Percentiles rank a stretch among this genome's conserved stretches.
Conservation (phyloP, 768 basidiomycete species). For the Amanita pseudoporphyria region DNA sequence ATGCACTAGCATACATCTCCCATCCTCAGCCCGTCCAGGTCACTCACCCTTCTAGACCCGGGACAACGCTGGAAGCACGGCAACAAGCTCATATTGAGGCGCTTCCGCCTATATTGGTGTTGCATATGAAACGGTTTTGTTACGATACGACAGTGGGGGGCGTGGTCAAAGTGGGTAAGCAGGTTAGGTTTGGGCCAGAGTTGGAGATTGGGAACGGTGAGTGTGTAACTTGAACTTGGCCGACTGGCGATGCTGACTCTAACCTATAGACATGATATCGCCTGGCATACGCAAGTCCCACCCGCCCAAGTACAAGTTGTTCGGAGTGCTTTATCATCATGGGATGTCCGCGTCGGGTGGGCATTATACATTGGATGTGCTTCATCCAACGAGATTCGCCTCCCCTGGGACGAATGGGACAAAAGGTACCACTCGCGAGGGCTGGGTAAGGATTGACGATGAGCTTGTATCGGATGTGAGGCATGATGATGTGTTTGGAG, state of each 20-base stretch:
- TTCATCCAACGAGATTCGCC: slow-evolving; percentile 58
- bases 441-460: slow-evolving; percentile 93
- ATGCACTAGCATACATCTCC: slow-evolving; percentile 72
- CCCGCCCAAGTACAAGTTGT: slow-evolving; percentile 63
- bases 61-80: slow-evolving; percentile 57
- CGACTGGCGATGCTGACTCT: too few species aligned
- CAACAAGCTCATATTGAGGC: slow-evolving; percentile 63
- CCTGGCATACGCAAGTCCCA: slow-evolving; percentile 34
- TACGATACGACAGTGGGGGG: slow-evolving; percentile 71
- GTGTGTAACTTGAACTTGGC: slow-evolving; percentile 12
- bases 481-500: slow-evolving; percentile 63
- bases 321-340: slow-evolving; percentile 91
- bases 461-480: slow-evolving; percentile 74
- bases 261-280: slow-evolving; percentile 46
- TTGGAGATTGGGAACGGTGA: slow-evolving; percentile 66
- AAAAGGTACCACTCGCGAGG: slow-evolving; percentile 28
- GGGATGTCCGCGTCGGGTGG: slow-evolving; percentile 85
- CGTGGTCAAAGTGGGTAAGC: slow-evolving; percentile 82
- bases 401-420: slow-evolving; percentile 19
- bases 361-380: slow-evolving; percentile 89
- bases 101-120: slow-evolving; percentile 73
- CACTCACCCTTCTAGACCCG: slow-evolving; percentile 44
- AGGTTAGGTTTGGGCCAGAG: slow-evolving; percentile 67
- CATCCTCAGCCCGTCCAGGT: slow-evolving; percentile 77
- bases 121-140: slow-evolving; percentile 87